Evolutionary conservation across 2,329 filamentous ascomycete genomes (phyloP), one percentile per base, ranked within the genome.

Genomic region (Huntiella abstrusa): DNA sequence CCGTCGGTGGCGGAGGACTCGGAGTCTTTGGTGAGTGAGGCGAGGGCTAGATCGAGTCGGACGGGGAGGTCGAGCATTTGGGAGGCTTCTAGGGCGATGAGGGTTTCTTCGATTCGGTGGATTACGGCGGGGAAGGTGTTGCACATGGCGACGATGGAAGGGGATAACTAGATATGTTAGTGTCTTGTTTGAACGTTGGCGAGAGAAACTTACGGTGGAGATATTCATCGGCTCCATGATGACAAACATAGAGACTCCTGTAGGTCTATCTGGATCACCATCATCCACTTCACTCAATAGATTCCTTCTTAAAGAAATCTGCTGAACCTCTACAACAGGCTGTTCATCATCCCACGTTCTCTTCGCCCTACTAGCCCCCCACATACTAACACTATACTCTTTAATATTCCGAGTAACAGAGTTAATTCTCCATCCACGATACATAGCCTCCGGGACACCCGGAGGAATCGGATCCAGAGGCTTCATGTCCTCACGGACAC

Each of bases 11-110:
- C 69, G 33, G 71, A 65, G 52, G 87, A 87, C 53, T 92, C 83
- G 1, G 81, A 87, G 55, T 95, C 84, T 56, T 98, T 95, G 1
- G 91, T 98, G 48, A 95, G 66, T 0, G 91, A 86, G 56, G 95
- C 87, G 0, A 98, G 67, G 0, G 87, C 87, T 22, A 92, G 65
- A 1, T 71, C 67, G 0, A 83, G 72, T 0, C 68, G 65, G 11
- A 93, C 70, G 0, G 68, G 55, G 1, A 96, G 65, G 2, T 69
- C 70, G 0, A 95, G 61, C 13, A 73, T 59, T 1, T 68, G 59
- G 52, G 79, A 85, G 0, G 78, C 82, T 52, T 98, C 88, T 0
- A 82, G 59, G 0, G 80, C 76, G 51, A 96, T 83, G 3, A 96
- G 66, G 49, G 79, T 81, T 0, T 80, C 78, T 53, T 98, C 87